Percentiles rank a stretch among this genome's conserved stretches.
phyloP scores from a whole-genome alignment of 306 rosid species.

The Cucurbita pepo region DNA sequence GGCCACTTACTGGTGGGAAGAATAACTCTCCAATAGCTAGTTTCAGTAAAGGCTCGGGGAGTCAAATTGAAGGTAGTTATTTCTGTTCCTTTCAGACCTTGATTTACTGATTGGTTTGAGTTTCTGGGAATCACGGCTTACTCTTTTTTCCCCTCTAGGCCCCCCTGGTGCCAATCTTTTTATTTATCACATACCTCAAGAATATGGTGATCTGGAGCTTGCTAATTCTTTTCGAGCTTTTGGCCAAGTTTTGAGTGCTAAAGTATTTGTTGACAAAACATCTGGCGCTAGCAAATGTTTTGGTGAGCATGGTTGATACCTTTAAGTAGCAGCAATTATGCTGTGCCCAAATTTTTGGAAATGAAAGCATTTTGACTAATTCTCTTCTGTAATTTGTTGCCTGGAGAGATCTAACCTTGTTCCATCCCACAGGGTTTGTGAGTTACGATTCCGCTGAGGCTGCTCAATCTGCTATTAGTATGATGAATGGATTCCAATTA shows the following conservation, averaged over 20 bases:
- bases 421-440: constrained; percentile 68
- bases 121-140: neutral
- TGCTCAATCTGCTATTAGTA: constrained; percentile 67
- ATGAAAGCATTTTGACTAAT: neutral
- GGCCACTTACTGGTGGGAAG: constrained; percentile 42
- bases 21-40: constrained; percentile 40
- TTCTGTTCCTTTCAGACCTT: neutral
- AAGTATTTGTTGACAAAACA: constrained; percentile 96
- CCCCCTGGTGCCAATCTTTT: constrained; percentile 97
- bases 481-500: constrained; percentile 92
- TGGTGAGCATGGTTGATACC: constrained; percentile 36
- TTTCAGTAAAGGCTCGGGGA: constrained; percentile 45
- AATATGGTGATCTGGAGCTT: constrained; percentile 83
- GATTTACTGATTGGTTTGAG: neutral
- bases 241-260: constrained; percentile 92
- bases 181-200: constrained; percentile 99
- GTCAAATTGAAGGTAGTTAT: constrained; percentile 81
- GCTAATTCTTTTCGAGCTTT: constrained; percentile 70
- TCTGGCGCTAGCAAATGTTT: constrained; percentile 98
- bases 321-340: neutral
- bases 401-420: constrained; percentile 13
- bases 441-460: constrained; percentile 83
- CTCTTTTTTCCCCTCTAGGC: constrained; percentile 26
- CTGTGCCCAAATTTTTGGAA: neutral
- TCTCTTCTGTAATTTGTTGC: neutral